These are phyloP conservation scores for Pyrenophora graminea DNA, from an alignment of 2,329 filamentous ascomycete species.

Conservation along the genomic window DNA sequence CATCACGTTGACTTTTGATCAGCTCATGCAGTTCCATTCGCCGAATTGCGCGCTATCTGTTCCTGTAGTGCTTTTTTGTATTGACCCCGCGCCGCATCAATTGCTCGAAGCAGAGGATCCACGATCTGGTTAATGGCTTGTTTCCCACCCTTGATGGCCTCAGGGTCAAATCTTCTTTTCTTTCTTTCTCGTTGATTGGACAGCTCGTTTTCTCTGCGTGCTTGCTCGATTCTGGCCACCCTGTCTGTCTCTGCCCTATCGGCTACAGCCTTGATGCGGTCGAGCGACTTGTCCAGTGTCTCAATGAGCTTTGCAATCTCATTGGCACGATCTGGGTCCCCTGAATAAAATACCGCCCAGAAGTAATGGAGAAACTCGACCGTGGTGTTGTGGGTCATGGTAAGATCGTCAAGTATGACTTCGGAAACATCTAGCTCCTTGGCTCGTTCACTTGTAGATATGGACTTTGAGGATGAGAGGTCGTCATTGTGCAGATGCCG, in stretches of 20 bases:
- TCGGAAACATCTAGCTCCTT: conserved; percentile 44
- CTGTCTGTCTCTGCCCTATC: conserved; percentile 78
- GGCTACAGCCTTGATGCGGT: conserved; percentile 79
- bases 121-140: conserved; percentile 77
- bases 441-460: conserved; percentile 35
- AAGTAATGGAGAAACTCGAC: conserved; percentile 98
- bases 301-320: conserved; percentile 84
- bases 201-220: conserved; percentile 72
- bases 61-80: conserved; percentile 72
- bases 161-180: conserved; percentile 70
- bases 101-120: conserved; percentile 70
- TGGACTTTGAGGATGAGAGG: conserved; percentile 28
- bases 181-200: conserved; percentile 74
- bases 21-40: background rate
- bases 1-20: background rate
- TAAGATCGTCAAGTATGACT: conserved; percentile 64
- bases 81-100: conserved; percentile 70
- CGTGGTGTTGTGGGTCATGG: conserved; percentile 85
- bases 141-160: conserved; percentile 72
- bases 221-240: conserved; percentile 65
- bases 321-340: conserved; percentile 76
- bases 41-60: conserved; percentile 49
- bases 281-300: conserved; percentile 75
- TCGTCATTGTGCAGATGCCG: conserved; percentile 62
- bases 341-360: conserved; percentile 89